Evolutionary conservation across 805 yeast genomes (phyloP).

Genomic region (Metschnikowia corniflorae): DNA sequence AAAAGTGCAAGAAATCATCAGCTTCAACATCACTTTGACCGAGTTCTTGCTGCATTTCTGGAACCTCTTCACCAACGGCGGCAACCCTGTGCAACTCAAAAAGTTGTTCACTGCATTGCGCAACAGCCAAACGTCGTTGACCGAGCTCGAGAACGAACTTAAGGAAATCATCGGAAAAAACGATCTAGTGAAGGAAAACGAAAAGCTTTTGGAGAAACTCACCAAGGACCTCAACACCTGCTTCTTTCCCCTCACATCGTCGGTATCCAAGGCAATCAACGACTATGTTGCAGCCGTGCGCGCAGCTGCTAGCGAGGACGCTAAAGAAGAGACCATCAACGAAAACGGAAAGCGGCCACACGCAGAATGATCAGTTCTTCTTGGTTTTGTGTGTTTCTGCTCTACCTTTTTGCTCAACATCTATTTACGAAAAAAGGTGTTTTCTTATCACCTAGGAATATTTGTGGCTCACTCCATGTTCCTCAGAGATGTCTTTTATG

Average conservation of each 20-base stretch:
- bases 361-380: too few species aligned
- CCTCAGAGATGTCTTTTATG: too few species aligned
- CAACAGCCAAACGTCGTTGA: constrained; percentile 29
- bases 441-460: too few species aligned
- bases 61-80: constrained; percentile 35
- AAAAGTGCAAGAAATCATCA: constrained; percentile 31
- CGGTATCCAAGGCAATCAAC: constrained; percentile 32
- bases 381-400: too few species aligned
- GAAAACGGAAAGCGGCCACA: constrained; percentile 35
- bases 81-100: constrained; percentile 36
- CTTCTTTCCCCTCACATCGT: constrained; percentile 28
- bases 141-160: constrained; percentile 25
- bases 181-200: constrained; percentile 23
- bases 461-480: too few species aligned
- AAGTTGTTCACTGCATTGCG: constrained; percentile 36
- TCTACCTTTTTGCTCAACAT: too few species aligned
- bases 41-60: constrained; percentile 44
- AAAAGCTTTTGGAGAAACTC: constrained; percentile 32
- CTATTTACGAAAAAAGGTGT: too few species aligned
- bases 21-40: constrained; percentile 37
- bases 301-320: constrained; percentile 18
- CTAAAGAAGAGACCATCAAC: constrained; percentile 20
- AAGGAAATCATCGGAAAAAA: constrained; percentile 13
- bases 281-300: constrained; percentile 34
- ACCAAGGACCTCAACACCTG: constrained; percentile 31